A percentile compares a stretch with the other conserved stretches of the same genome.
These are phyloP conservation scores for Fusarium coffeatum DNA, from an alignment of 2,329 filamentous ascomycete genomes.

Conservation along the genomic window DNA sequence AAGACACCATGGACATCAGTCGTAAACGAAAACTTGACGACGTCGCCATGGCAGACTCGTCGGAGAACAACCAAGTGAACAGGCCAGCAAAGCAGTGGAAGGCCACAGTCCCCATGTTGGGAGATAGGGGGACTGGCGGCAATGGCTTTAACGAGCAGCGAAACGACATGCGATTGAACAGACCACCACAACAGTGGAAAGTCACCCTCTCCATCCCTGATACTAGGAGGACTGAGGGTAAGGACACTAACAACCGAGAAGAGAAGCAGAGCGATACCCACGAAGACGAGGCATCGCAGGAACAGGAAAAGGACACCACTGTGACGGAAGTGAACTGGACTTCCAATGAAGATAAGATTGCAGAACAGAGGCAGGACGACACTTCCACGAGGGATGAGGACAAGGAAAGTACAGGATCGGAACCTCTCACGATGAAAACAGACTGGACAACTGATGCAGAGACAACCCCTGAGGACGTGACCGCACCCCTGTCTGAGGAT, in stretches of 20 bases:
- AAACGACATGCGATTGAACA: background rate
- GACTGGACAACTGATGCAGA: background rate
- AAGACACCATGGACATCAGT: background rate
- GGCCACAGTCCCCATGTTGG: background rate
- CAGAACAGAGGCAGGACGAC: background rate
- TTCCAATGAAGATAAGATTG: background rate
- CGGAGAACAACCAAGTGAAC: background rate
- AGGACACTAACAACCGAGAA: background rate
- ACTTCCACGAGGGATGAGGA: background rate
- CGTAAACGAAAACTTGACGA: background rate
- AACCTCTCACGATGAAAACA: background rate
- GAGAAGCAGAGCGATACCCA: background rate
- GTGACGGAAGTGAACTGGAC: too few species aligned
- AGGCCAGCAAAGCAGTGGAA: background rate
- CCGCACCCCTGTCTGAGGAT: background rate
- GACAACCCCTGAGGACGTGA: fast-evolving
- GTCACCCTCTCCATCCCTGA: background rate
- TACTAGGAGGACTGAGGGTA: background rate
- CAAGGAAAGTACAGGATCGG: background rate
- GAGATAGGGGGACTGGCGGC: background rate
- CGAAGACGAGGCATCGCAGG: fast-evolving
- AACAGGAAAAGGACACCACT: background rate
- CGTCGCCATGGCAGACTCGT: background rate
- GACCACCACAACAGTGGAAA: background rate
- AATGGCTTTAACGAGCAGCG: background rate